Base-by-base conservation (phyloP, 2,329 filamentous ascomycete species). In the Xylaria hypoxylon region DNA sequence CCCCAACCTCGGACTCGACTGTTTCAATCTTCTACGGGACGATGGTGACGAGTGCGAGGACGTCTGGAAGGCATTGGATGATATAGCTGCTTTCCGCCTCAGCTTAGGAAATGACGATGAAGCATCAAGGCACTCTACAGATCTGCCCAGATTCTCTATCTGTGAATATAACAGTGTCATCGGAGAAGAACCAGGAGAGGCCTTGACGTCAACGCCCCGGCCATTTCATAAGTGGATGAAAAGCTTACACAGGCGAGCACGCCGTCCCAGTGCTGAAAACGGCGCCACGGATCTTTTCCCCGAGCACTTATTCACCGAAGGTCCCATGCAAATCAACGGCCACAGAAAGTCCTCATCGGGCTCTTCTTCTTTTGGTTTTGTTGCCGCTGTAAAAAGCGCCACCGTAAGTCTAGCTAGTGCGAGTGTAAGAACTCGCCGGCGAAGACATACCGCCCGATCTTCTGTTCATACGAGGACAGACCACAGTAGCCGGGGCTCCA, bases 351-450 rank as follows among this genome's bases (percentile, higher is more conserved):
- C 87, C 7, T 91, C 90, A 2, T 92, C 92, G 13, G 86, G 86
- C 1, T 93, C 92, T 1, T 93, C 92, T 6, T 96, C 94, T 0
- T 89, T 92, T 66, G 91, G 87, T 1, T 94, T 94, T 74, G 88
- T 97, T 44, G 88, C 90, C n/a, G 90, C 88, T 17, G 86, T 96
- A 71, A 93, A 91, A 76, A 96, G 93, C 68, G 91, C 92, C 59
- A 94, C 91, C 65, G 84, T 93, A 67, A 97, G 93, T 66, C 82
- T 94, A 65, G 86, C 89, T 53, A 93, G 90, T 73, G 85, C 87
- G 71, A 96, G 92, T 78, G 83, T 91, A 65, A 82, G 87, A 52
- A 86, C 87, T 35, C 85, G 87, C 59, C 90, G 90, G 11, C 85
- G 85, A 65, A 82, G 79, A 67, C 83, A 83, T 59, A 83, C 81